These are phyloP conservation scores for Apiospora koreana DNA, from an alignment of 2,329 filamentous ascomycete species.

Conservation along the genomic window DNA sequence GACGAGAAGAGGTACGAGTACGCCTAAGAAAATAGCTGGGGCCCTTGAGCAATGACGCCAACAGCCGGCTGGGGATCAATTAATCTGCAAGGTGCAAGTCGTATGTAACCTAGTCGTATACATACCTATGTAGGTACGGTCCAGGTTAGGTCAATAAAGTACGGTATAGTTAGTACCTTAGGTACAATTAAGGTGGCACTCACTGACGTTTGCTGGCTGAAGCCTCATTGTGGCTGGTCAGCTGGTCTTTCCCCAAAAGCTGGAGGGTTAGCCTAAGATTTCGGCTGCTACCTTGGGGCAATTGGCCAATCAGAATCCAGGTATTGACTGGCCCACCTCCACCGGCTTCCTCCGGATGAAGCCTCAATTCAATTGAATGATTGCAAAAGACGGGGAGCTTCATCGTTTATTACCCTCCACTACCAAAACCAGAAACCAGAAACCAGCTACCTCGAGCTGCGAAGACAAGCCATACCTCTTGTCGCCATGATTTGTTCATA, in stretches of 20 bases:
- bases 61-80: not conserved
- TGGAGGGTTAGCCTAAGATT: not conserved
- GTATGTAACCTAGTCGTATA: too few species aligned
- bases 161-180: too few species aligned
- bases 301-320: not conserved
- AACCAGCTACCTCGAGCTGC: not conserved
- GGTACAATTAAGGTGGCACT: not conserved
- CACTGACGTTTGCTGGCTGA: not conserved
- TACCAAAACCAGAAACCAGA: not conserved
- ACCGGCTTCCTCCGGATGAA: not conserved
- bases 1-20: not conserved
- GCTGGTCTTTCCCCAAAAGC: too few species aligned
- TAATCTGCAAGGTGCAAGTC: too few species aligned
- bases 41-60: slow-evolving; percentile 2
- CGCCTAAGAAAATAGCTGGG: not conserved
- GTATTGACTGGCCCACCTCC: not conserved
- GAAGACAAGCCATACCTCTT: not conserved
- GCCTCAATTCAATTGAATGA: not conserved
- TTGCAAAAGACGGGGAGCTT: not conserved
- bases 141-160: too few species aligned
- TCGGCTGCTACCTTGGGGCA: not conserved
- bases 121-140: too few species aligned
- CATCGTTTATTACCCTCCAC: not conserved
- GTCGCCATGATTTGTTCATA: slow-evolving; percentile 5
- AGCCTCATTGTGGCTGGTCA: too few species aligned